Conservation (phyloP, 2,329 filamentous ascomycete species). For the Fusarium sp. region DNA sequence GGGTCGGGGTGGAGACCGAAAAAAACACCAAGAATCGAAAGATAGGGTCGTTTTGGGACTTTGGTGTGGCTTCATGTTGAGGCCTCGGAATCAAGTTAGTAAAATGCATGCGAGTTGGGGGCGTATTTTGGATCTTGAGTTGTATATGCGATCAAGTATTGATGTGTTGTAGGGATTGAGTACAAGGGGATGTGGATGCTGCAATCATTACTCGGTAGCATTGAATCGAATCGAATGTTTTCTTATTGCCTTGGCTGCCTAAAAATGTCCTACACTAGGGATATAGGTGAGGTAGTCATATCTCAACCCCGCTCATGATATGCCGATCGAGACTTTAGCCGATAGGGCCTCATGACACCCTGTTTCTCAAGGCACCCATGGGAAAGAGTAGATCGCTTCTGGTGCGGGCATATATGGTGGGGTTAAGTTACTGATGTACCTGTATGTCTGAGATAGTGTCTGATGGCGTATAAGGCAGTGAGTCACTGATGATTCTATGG, state of each 20-base stretch:
- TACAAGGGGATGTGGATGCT: neutral
- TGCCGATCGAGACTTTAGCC: slow-evolving; percentile 17
- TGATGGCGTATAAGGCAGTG: neutral
- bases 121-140: neutral
- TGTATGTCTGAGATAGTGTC: neutral
- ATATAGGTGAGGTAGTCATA: neutral
- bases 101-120: neutral
- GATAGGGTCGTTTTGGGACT: slow-evolving; percentile 33
- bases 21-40: slow-evolving; percentile 34
- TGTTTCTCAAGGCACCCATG: slow-evolving; percentile 27
- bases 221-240: neutral
- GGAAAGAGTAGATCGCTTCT: slow-evolving; percentile 8
- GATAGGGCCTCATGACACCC: slow-evolving; percentile 30
- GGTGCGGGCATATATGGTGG: neutral
- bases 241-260: slow-evolving; percentile 25
- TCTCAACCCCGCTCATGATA: slow-evolving; percentile 15
- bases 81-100: neutral
- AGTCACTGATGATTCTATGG: slow-evolving; percentile 21
- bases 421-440: neutral
- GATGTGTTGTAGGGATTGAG: neutral
- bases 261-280: neutral
- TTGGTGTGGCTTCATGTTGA: slow-evolving; percentile 34
- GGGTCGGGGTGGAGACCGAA: neutral
- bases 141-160: neutral
- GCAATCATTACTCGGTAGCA: neutral